phyloP scores from a whole-genome alignment of 192 early-diverging fungal genomes.

The Glomus cerebriforme region DNA sequence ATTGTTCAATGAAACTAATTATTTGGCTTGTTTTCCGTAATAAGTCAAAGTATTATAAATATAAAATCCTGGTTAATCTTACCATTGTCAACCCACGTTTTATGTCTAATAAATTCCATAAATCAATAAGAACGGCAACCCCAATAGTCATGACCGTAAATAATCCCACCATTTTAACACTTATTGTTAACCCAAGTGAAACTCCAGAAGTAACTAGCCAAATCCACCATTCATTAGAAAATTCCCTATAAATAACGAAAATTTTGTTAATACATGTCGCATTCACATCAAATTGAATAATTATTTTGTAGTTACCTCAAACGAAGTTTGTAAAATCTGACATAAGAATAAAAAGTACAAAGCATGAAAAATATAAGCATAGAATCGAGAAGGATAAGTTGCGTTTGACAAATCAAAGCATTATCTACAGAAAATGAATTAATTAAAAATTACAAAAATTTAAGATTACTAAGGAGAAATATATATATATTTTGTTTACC shows the following conservation, averaged over 20 bases:
- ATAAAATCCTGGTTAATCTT: conserved; percentile 1
- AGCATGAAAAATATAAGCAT: conserved; percentile 93
- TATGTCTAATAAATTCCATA: conserved; percentile 91
- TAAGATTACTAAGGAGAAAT: no score
- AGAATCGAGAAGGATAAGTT: conserved; percentile 92
- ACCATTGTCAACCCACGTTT: conserved; percentile 71
- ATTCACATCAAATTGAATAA: not conserved
- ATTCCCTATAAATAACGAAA: conserved; percentile 51
- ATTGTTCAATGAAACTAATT: no score
- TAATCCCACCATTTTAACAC: conserved; percentile 95
- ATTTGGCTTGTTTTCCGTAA: no score
- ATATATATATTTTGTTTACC: conserved; percentile 63
- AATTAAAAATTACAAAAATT: not conserved
- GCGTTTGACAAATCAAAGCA: conserved; percentile 84
- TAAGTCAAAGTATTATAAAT: no score
- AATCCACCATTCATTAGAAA: conserved; percentile 79
- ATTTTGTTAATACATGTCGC: conserved; percentile 29
- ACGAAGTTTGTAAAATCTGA: conserved; percentile 82
- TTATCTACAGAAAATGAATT: conserved; percentile 64
- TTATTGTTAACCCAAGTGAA: conserved; percentile 71
- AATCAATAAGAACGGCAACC: conserved; percentile 77
- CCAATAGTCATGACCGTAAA: conserved; percentile 86
- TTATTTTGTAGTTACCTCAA: conserved; percentile 35
- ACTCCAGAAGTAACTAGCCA: conserved; percentile 84
- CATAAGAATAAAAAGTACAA: conserved; percentile 80